Evolutionary conservation across 768 basidiomycete species (phyloP), one percentile per base, ranked within the genome.

Genomic region (Naematelia encephala): DNA sequence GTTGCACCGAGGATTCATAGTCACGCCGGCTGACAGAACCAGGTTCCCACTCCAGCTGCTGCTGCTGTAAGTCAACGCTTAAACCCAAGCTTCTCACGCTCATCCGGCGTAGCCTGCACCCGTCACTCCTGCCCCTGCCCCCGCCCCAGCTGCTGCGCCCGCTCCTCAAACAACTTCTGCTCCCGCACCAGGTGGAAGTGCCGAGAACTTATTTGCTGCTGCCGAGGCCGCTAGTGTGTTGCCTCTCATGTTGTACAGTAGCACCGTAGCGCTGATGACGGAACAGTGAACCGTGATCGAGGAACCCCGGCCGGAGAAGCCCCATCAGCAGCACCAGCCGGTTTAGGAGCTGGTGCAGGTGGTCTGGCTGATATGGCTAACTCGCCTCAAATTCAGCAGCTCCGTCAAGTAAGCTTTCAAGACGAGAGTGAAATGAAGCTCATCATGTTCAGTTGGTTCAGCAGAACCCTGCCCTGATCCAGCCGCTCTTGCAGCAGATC

Each of bases 131-230:
- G 26, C 64, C 14, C 34, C 52, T 54, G 51, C 83, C 22, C 48
- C 52, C 21, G 54, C 66, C 44, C 34, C 64, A 57, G 60, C 56
- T 28, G 57, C 60, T 34, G 56, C 64, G 46, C 29, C 85, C 85
- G 74, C 78, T 87, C 56, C 82, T 84, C 66, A 61, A 14, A 51
- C 61, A 34, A 79, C 78, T 16, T 73, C 82, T 56, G 73, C 75
- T 19, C 70, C 79, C 22, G 70, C 80, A 4, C 63, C 77, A 22
- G 70, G 55, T 44, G 72, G 70, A 49, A 67, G 64, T 58, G 86
- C 86, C 23, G 90, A 91, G 73, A 94, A 94, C 75, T 81, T 94
- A 48, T 93, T 94, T 79, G 89, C 89, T 78, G 87, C 75, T 30
- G 77, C 77, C 34, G 71, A 73, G 59, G 77, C 77, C 60, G 77